These are phyloP conservation scores for Scedosporium minutisporum DNA, from an alignment of 2,329 filamentous ascomycete species.

Conservation along the genomic window DNA sequence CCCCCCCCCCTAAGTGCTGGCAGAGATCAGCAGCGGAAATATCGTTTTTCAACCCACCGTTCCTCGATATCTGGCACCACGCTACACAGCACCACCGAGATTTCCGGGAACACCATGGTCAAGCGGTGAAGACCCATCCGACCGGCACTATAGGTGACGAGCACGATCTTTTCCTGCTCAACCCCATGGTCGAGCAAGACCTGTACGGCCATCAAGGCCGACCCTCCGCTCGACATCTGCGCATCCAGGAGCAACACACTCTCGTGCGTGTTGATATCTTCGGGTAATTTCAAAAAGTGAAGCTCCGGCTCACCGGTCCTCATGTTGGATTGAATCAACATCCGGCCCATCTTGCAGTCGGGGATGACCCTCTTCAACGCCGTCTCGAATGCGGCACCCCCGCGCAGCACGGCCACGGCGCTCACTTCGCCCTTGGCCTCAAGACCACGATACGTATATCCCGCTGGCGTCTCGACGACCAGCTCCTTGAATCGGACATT, in stretches of 20 bases:
- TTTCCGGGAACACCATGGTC: conserved; percentile 77
- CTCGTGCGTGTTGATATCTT: conserved; percentile 63
- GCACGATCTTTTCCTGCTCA: conserved; percentile 70
- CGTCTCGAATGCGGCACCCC: conserved; percentile 79
- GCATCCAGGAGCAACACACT: conserved; percentile 82
- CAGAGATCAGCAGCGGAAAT: conserved; percentile 65
- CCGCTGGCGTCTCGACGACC: conserved; percentile 61
- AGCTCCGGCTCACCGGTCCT: conserved; percentile 84
- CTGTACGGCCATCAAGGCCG: conserved; percentile 84
- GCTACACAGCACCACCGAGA: conserved; percentile 77
- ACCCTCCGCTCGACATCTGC: conserved; percentile 87
- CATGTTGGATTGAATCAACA: conserved; percentile 83
- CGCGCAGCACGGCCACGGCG: conserved; percentile 80
- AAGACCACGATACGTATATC: conserved; percentile 62
- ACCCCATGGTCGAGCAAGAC: conserved; percentile 95
- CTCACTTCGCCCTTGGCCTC: conserved; percentile 63
- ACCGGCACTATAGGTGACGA: conserved; percentile 88
- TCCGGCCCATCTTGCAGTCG: conserved; percentile 78
- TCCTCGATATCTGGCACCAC: conserved; percentile 74
- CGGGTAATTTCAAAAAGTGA: conserved; percentile 75
- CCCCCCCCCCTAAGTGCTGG: too few species aligned
- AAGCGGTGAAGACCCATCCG: conserved; percentile 74
- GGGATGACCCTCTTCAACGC: conserved; percentile 85
- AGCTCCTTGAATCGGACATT: conserved; percentile 59
- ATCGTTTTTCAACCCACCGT: conserved; percentile 82